A percentile compares a stretch with the other conserved stretches of the same genome.
Evolutionary conservation across 208 protist species (phyloP).

Genomic region (Trichomonas tenax): DNA sequence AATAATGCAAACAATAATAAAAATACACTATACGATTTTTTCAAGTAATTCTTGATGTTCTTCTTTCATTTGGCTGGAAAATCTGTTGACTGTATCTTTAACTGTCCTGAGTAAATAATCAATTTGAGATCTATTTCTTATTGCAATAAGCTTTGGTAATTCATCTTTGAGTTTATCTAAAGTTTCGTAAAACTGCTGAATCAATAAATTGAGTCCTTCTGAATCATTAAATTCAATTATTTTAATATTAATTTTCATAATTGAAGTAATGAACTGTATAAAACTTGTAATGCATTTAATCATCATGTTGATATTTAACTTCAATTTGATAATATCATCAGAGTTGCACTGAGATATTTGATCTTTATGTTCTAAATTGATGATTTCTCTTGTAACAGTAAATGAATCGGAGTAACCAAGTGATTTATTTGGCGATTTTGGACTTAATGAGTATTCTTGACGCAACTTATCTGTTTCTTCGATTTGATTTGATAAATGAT

Average conservation of each 20-base stretch:
- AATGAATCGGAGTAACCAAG: neutral
- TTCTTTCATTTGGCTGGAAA: neutral
- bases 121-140: neutral
- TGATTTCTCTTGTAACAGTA: neutral
- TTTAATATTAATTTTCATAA: neutral
- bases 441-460: neutral
- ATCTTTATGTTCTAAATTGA: neutral
- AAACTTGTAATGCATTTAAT: neutral
- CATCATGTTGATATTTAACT: neutral
- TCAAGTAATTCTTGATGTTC: neutral
- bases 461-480: neutral
- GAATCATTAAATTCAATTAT: neutral
- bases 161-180: neutral
- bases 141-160: neutral
- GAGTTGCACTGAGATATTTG: neutral
- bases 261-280: neutral
- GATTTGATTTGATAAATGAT: neutral
- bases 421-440: neutral
- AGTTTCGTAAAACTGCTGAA: neutral
- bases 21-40: too few species aligned
- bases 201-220: neutral
- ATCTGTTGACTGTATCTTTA: neutral
- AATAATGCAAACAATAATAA: too few species aligned
- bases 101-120: neutral
- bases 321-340: neutral